A percentile compares a stretch with the other conserved stretches of the same genome.
Evolutionary conservation across 179 eudicot genomes (phyloP).

Genomic region (Silene vulgaris): DNA sequence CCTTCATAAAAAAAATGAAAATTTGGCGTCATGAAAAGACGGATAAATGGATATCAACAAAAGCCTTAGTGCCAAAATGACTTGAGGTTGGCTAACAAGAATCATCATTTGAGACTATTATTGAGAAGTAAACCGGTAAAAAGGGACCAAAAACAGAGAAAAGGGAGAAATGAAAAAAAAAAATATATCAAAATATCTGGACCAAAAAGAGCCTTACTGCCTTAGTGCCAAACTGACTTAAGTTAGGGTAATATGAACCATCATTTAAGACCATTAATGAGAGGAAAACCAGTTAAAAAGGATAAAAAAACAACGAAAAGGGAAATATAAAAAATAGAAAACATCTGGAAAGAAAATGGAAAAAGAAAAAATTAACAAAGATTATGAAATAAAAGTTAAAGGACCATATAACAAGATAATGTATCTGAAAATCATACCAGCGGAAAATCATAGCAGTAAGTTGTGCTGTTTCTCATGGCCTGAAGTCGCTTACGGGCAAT

Average conservation of each 20-base stretch:
- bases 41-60: background rate
- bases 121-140: background rate
- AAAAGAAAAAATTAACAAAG: background rate
- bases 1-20: background rate
- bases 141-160: background rate
- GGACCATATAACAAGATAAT: too few species aligned
- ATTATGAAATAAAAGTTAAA: too few species aligned
- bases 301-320: too few species aligned
- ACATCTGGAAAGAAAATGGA: background rate
- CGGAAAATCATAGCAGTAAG: slow-evolving; percentile 97
- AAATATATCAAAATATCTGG: too few species aligned
- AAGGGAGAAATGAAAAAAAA: background rate
- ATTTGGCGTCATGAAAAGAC: background rate
- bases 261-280: too few species aligned
- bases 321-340: too few species aligned
- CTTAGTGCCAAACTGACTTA: too few species aligned
- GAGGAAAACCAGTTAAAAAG: too few species aligned
- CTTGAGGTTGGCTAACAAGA: background rate
- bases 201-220: too few species aligned
- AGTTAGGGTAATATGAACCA: too few species aligned
- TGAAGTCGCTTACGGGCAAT: slow-evolving; percentile 77
- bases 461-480: slow-evolving; percentile 90
- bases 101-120: background rate
- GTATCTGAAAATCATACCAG: slow-evolving; percentile 45
- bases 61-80: background rate